A percentile compares a stretch with the other conserved stretches of the same genome.
Conservation (phyloP, 129 eudicot genomes). For the Flaveria robusta region DNA sequence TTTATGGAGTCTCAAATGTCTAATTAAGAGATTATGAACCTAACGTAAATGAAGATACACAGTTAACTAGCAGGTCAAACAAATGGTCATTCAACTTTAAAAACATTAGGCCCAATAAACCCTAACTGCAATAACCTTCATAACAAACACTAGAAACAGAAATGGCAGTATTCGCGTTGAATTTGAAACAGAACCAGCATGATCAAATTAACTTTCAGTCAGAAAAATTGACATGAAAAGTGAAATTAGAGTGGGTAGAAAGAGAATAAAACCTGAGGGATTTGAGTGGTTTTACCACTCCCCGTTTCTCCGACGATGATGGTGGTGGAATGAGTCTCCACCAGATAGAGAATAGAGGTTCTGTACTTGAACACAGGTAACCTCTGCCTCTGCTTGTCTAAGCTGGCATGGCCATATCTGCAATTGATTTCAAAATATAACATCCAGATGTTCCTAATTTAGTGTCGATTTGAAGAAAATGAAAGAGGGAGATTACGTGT, state of each 20-base stretch:
- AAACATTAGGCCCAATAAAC: not conserved
- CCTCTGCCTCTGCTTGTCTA: slow-evolving; percentile 75
- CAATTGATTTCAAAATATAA: slow-evolving; percentile 11
- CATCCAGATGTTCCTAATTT: not conserved
- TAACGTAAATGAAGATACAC: not conserved
- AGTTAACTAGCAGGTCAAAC: not conserved
- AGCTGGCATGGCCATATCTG: slow-evolving; percentile 56
- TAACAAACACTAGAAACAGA: not conserved
- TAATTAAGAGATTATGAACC: not conserved
- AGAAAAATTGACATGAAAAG: no score
- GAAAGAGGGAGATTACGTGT: slow-evolving; percentile 35
- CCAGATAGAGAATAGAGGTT: slow-evolving; percentile 61
- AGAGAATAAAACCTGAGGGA: slow-evolving; percentile 68
- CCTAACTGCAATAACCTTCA: slow-evolving; percentile 18
- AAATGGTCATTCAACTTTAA: not conserved
- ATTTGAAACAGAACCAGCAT: not conserved
- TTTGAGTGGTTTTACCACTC: slow-evolving; percentile 94
- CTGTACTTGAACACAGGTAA: slow-evolving; percentile 79
- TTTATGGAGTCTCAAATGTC: not conserved
- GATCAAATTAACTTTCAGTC: not conserved
- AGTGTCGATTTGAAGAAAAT: no score
- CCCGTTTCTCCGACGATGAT: slow-evolving; percentile 94
- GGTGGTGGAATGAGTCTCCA: slow-evolving; percentile 82
- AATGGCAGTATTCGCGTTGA: no score
- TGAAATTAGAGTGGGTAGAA: no score